Base-by-base conservation (phyloP, 371 early-diverging fungal genomes). In the Parasitella parasitica region DNA sequence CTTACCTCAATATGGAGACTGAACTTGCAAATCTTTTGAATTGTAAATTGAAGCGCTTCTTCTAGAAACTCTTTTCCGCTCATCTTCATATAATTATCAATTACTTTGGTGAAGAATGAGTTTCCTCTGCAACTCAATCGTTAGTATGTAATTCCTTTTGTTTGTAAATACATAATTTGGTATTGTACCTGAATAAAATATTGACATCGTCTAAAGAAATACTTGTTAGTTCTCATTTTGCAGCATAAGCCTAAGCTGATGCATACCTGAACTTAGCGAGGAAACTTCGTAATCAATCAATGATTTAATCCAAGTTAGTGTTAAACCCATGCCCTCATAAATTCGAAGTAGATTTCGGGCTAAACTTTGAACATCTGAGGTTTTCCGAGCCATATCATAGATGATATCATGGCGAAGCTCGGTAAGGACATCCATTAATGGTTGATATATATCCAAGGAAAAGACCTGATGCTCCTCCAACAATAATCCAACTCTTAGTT, bases 31-130 rank as follows among this genome's bases (percentile, higher is more conserved):
- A 93, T 81, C 1, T 63, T 64, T 18, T 87, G 76, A 24, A 94
- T 73, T 2, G 87, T 81, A 11, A 73, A 72, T 5, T 89, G 89
- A 9, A 94, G 71, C 13, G 89, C 89, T 43, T 81, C 81, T 57
- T 89, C 87, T 15, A 93, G 68, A 61, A 90, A 93, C 18, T 84
- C 77, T 50, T 83, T 78, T 0, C 93, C 92, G n/a, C 86, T 78
- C 41, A 86, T 64, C 37, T 89, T 91, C 92, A 93, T 91, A 63
- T 90, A 90, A 24, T 86, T 84, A 67, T 94, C 95, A 51, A 93
- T 72, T 0, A 87, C 86, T 54, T 92, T 92, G 1, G 94, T 93
- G 13, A 88, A 77, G 16, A 93, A 71, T 5, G 91, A 87, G 53
- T 92, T 89, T 4, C 91, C 92, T 58, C 95, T 87, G 72, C 18